A percentile compares a stretch with the other conserved stretches of the same genome.
These are phyloP conservation scores for Isatis tinctoria DNA, from an alignment of 345 rosid species.

Conservation along the genomic window DNA sequence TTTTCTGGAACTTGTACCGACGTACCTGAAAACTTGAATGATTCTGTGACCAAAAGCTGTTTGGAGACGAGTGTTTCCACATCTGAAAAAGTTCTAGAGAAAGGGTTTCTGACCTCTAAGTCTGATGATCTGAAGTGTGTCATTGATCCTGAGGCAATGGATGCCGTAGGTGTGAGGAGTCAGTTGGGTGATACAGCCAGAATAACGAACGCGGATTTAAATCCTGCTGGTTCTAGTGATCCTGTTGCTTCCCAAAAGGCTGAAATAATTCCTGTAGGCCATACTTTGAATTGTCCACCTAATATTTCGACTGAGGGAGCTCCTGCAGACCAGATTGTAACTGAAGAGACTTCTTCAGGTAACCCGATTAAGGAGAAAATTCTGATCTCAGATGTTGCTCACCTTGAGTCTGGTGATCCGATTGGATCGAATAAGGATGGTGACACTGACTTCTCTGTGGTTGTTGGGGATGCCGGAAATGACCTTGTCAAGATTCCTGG, in stretches of 20 bases:
- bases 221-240: not conserved
- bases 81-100: slow-evolving; percentile 10
- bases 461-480: slow-evolving; percentile 3
- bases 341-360: slow-evolving; percentile 3
- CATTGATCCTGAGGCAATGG: slow-evolving; percentile 3
- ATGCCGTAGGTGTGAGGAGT: not conserved
- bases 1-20: slow-evolving; percentile 9
- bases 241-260: not conserved
- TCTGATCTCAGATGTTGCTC: slow-evolving; percentile 1
- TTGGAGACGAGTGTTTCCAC: slow-evolving; percentile 6
- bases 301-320: slow-evolving; percentile 5
- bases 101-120: not conserved
- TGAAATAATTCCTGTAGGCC: not conserved
- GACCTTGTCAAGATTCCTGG: slow-evolving; percentile 1
- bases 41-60: slow-evolving; percentile 2
- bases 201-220: not conserved
- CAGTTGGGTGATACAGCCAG: slow-evolving; percentile 8
- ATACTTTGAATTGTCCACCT: not conserved
- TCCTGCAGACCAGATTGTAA: slow-evolving; percentile 11
- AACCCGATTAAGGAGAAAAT: slow-evolving; percentile 1
- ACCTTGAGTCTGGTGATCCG: slow-evolving; percentile 7
- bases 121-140: not conserved
- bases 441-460: not conserved
- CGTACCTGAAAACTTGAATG: slow-evolving; percentile 7
- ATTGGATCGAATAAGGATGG: slow-evolving; percentile 5